phyloP scores from a whole-genome alignment of 805 yeast species.

The Candida mattraensis region DNA sequence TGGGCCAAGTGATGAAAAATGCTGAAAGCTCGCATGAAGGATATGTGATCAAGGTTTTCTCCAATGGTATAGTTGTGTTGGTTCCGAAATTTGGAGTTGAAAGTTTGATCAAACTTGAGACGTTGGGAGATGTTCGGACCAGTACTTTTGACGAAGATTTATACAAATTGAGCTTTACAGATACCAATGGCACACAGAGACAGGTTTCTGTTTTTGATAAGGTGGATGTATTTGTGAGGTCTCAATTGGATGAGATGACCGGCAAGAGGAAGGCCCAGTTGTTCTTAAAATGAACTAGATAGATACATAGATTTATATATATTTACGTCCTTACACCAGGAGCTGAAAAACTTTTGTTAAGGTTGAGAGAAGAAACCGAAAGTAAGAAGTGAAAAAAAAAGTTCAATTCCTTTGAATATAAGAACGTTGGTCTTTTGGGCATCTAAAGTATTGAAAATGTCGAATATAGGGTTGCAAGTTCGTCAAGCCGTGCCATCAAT shows the following conservation, averaged over 20 bases:
- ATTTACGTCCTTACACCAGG: not conserved
- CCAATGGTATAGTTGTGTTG: constrained; percentile 90
- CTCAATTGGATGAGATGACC: constrained; percentile 79
- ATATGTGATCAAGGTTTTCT: constrained; percentile 85
- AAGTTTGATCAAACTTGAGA: constrained; percentile 82
- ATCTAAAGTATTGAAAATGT: constrained; percentile 23
- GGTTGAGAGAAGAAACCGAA: not conserved
- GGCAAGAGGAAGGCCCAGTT: constrained; percentile 92
- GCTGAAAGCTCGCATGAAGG: constrained; percentile 83
- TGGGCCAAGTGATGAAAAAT: constrained; percentile 94
- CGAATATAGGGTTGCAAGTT: constrained; percentile 49
- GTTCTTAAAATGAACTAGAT: constrained; percentile 43
- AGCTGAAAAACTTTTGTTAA: not conserved
- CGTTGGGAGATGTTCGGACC: constrained; percentile 61
- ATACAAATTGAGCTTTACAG: constrained; percentile 62
- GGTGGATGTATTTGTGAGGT: constrained; percentile 78
- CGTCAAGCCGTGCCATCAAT: constrained; percentile 85
- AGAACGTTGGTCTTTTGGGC: too few relatives aligned
- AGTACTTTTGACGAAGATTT: constrained; percentile 76
- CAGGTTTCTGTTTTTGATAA: constrained; percentile 70
- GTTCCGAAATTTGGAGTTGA: constrained; percentile 97
- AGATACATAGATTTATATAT: not conserved
- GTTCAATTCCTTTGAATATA: not conserved
- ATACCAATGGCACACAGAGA: constrained; percentile 41
- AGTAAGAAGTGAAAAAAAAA: not conserved